Evolutionary conservation across 1,284 basidiomycete genomes (phyloP), one percentile per base, ranked within the genome.

Genomic region (Acaromyces ingoldii): DNA sequence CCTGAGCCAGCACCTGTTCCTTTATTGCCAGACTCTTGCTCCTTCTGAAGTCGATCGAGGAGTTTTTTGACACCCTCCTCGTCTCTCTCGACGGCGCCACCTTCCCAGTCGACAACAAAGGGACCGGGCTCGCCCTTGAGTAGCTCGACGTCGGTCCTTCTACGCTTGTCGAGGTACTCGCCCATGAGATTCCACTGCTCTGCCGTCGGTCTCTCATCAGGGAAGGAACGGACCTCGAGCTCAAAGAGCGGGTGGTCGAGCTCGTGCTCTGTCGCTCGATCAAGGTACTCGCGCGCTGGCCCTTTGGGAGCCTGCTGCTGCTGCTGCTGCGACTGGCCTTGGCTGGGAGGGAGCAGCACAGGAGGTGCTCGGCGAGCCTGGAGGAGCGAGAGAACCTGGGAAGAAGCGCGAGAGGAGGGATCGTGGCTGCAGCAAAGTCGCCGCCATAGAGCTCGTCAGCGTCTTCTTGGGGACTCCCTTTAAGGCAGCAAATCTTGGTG

Each of bases 111-210:
- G 6, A 45, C 42, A 3, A 45, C 42, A 15, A 45, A 13, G 10
- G 42, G 25, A 45, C 42, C 42, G n/a, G 30, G 15, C 17, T 45
- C 25, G 13, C 22, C 42, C 22, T 45, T 45, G 4, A 45, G 24
- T 13, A n/a, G 15, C 22, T 45, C 42, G 5, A 45, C 26, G 17
- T 28, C n/a, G 34, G 29, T 45, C 13, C 4, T 28, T 22, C 24
- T 37, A n/a, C 17, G 13, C 42, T 45, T 45, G 17, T 45, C 13
- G 29, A 45, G 15, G 15, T 45, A 45, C n/a, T 28, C 17, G 6
- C 21, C 42, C 19, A 45, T 45, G 17, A 25, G 19, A 13, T 45
- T 45, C 42, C 42, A 45, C 34, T 45, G 42, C 17, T 45, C 42
- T 5, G 42, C 42, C 13, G 19, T 30, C 22, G 17, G 15, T 30